Conservation (phyloP, 257 asterid genomes). For the Anisodus acutangulus region DNA sequence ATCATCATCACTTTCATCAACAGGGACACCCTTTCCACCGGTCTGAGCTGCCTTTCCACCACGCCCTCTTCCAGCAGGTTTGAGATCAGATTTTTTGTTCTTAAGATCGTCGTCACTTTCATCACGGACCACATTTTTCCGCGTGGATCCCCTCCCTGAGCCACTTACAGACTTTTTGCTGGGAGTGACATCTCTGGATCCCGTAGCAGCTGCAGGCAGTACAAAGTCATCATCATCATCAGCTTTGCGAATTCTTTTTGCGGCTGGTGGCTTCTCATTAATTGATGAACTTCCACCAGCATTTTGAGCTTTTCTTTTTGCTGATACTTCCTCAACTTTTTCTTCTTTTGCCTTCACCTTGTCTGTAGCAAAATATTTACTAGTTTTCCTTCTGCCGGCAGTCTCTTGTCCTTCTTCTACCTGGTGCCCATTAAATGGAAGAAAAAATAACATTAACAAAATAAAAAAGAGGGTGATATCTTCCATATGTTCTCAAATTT, state of each 20-base stretch:
- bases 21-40: conserved; percentile 46
- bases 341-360: conserved; percentile 52
- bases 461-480: not conserved
- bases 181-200: conserved; percentile 53
- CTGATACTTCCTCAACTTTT: conserved; percentile 60
- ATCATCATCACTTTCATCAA: conserved; percentile 64
- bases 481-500: not conserved
- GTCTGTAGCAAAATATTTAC: conserved; percentile 80
- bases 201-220: conserved; percentile 54
- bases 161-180: conserved; percentile 71
- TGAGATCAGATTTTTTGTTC: conserved; percentile 52
- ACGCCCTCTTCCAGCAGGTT: conserved; percentile 75
- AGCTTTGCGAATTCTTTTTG: conserved; percentile 60
- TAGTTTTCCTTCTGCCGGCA: conserved; percentile 80
- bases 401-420: conserved; percentile 66
- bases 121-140: conserved; percentile 50
- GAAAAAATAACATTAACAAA: not conserved
- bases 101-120: conserved; percentile 51
- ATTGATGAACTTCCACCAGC: conserved; percentile 40
- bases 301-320: conserved; percentile 59
- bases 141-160: conserved; percentile 67
- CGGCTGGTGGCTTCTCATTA: conserved; percentile 58
- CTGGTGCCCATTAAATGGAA: conserved; percentile 39
- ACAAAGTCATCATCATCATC: conserved; percentile 84
- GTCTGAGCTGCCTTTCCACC: conserved; percentile 58